A percentile compares a stretch with the other conserved stretches of the same genome.
Conservation (phyloP, 2,329 filamentous ascomycete genomes). For the Aspergillus awamori region DNA sequence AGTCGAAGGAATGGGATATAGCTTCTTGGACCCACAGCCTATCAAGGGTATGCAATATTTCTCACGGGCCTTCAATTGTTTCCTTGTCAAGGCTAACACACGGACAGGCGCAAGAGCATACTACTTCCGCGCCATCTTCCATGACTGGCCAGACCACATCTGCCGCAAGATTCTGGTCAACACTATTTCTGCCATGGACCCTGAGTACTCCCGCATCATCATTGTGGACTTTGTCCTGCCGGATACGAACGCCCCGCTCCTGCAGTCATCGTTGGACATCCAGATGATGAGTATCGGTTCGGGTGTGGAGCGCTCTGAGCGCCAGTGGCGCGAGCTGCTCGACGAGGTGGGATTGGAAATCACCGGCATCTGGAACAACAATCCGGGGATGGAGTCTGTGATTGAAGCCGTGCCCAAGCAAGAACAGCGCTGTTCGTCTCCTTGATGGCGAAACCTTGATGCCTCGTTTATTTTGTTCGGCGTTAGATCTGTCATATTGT, state of each 20-base stretch:
- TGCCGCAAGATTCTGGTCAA: slow-evolving; percentile 37
- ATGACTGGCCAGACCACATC: slow-evolving; percentile 42
- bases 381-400: slow-evolving; percentile 33
- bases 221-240: slow-evolving; percentile 42
- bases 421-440: too few species aligned
- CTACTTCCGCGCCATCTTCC: slow-evolving; percentile 43
- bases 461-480: neutral
- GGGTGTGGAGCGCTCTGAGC: slow-evolving; percentile 37
- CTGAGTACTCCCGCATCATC: slow-evolving; percentile 35
- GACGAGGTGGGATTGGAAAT: slow-evolving; percentile 33
- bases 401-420: slow-evolving; percentile 27
- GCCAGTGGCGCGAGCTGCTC: slow-evolving; percentile 37
- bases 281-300: slow-evolving; percentile 44
- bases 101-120: slow-evolving; percentile 36
- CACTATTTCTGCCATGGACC: slow-evolving; percentile 36
- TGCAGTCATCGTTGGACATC: slow-evolving; percentile 38
- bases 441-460: neutral
- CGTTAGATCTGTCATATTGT: neutral
- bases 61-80: neutral
- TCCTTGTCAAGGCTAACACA: neutral
- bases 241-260: slow-evolving; percentile 31
- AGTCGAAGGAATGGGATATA: slow-evolving; percentile 38
- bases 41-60: slow-evolving; percentile 27
- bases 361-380: slow-evolving; percentile 30
- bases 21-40: slow-evolving; percentile 38